A percentile compares a stretch with the other conserved stretches of the same genome.
Evolutionary conservation across 2,329 filamentous ascomycete species (phyloP).

Genomic region (Aspergillus versicolor): DNA sequence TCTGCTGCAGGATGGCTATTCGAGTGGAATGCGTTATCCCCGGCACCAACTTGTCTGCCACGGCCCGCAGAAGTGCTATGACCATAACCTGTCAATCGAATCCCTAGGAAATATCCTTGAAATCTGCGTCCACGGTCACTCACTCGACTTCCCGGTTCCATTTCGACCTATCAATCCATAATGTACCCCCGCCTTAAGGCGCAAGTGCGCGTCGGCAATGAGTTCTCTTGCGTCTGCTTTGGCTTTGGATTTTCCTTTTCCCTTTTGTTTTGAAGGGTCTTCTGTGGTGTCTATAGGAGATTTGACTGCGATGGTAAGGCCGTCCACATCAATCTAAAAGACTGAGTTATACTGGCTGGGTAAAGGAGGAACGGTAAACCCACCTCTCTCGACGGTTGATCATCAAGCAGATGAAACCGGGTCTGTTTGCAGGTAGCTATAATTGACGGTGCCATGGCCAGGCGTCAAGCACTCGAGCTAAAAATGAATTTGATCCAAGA

Average conservation of each 20-base stretch:
- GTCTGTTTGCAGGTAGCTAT: slow-evolving; percentile 67
- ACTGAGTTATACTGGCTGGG: not conserved
- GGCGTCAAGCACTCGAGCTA: not conserved
- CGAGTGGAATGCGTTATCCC: slow-evolving; percentile 67
- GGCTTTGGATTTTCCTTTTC: slow-evolving; percentile 49
- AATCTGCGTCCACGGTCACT: not conserved
- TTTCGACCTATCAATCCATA: slow-evolving; percentile 81
- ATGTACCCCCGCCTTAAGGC: slow-evolving; percentile 68
- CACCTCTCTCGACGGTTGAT: slow-evolving; percentile 58
- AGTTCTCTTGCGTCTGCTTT: slow-evolving; percentile 61
- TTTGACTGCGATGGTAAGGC: slow-evolving; percentile 67
- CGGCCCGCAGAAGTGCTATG: slow-evolving; percentile 67
- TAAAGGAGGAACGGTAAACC: not conserved
- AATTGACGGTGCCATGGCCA: slow-evolving; percentile 36
- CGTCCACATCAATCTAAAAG: slow-evolving; percentile 66
- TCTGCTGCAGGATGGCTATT: slow-evolving; percentile 70
- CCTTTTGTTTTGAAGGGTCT: slow-evolving; percentile 26
- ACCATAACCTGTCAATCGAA: slow-evolving; percentile 4
- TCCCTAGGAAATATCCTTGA: not conserved
- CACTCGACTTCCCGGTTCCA: slow-evolving; percentile 79
- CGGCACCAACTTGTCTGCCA: slow-evolving; percentile 75
- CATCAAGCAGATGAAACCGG: slow-evolving; percentile 59
- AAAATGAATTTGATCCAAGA: not conserved
- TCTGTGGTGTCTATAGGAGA: slow-evolving; percentile 21
- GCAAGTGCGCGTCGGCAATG: slow-evolving; percentile 66